Conservation (phyloP, 2,329 filamentous ascomycete species). For the Neocucurbitaria cava region DNA sequence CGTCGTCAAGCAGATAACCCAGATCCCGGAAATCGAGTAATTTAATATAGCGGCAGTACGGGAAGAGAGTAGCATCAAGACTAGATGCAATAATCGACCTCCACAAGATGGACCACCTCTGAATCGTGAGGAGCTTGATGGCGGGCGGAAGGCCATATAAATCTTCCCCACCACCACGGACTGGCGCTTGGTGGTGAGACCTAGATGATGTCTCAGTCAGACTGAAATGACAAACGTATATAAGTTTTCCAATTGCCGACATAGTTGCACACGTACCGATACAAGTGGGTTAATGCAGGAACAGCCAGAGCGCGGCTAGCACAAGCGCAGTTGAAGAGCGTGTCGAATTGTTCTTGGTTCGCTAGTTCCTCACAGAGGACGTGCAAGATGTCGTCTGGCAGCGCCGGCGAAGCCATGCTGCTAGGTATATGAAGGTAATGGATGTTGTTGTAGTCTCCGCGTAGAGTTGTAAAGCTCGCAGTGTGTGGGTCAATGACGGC, state of each 20-base stretch:
- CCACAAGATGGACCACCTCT: conserved; percentile 71
- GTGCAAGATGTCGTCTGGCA: conserved; percentile 67
- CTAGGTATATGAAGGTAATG: background rate
- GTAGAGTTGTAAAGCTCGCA: conserved; percentile 10
- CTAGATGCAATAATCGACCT: conserved; percentile 72
- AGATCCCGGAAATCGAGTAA: conserved; percentile 70
- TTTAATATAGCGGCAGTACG: conserved; percentile 73
- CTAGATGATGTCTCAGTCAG: conserved; percentile 29
- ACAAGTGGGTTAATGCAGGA: conserved; percentile 67
- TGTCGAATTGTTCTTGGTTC: conserved; percentile 62
- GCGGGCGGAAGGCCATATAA: conserved; percentile 37
- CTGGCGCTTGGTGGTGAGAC: conserved; percentile 53
- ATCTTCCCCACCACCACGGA: conserved; percentile 55
- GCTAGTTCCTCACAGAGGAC: conserved; percentile 67
- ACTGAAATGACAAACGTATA: background rate
- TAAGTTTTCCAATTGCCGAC: background rate
- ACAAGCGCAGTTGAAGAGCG: conserved; percentile 66
- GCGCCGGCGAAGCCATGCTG: conserved; percentile 34
- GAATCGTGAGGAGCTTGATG: conserved; percentile 55
- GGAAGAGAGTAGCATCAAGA: conserved; percentile 67
- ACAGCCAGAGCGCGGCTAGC: conserved; percentile 63
- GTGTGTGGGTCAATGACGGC: conserved; percentile 2
- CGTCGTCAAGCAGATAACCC: conserved; percentile 64
- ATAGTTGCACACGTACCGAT: conserved; percentile 58
- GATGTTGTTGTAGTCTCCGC: conserved; percentile 16